phyloP scores from a whole-genome alignment of 352 stramenopile species.

The Globisporangium alternatum region DNA sequence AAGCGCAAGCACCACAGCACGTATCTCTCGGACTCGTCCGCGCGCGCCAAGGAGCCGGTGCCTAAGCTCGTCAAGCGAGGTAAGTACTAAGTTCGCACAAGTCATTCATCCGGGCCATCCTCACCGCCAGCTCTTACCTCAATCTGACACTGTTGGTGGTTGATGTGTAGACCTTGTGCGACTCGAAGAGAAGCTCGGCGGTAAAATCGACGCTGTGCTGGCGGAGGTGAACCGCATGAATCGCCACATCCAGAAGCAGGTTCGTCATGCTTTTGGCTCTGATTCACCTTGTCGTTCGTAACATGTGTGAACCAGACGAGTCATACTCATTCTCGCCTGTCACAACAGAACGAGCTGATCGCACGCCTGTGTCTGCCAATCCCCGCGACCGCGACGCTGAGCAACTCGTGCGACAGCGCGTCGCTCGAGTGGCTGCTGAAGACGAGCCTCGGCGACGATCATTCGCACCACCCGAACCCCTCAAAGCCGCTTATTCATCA shows the following conservation, averaged over 20 bases:
- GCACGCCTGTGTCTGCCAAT: conserved; percentile 20
- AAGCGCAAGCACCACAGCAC: conserved; percentile 74
- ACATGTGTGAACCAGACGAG: no score
- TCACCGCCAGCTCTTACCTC: background rate
- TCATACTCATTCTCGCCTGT: no score
- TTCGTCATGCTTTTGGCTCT: conserved; percentile 5
- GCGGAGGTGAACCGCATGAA: conserved; percentile 51
- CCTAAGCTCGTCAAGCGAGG: conserved; percentile 66
- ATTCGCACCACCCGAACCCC: background rate
- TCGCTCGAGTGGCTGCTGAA: conserved; percentile 69
- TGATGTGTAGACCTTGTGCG: conserved; percentile 39
- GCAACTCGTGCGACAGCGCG: conserved; percentile 23
- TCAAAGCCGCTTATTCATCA: background rate
- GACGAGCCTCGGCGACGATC: conserved; percentile 45
- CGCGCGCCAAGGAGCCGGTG: conserved; percentile 45
- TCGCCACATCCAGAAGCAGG: conserved; percentile 67
- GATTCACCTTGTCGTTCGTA: background rate
- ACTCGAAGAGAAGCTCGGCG: conserved; percentile 57
- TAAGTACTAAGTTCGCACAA: conserved; percentile 14
- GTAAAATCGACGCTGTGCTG: conserved; percentile 51
- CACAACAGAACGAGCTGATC: conserved; percentile 32
- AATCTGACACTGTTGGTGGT: background rate
- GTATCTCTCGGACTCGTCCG: conserved; percentile 40
- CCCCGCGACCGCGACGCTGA: conserved; percentile 11
- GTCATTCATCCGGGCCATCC: background rate